phyloP scores from a whole-genome alignment of 768 basidiomycete species.

The Trametopsis cervina region DNA sequence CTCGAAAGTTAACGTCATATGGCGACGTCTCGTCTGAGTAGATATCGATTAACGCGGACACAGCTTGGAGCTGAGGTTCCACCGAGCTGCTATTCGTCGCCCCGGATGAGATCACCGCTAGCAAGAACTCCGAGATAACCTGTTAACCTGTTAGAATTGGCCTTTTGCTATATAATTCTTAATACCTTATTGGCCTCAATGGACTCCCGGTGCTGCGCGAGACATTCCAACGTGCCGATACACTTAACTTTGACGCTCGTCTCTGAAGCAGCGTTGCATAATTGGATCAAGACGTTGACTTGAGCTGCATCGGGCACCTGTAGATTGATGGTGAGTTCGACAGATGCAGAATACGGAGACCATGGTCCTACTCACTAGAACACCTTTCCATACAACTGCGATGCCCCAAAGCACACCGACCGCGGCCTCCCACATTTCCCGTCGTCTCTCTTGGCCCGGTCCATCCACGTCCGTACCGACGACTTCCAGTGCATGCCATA shows the following conservation, averaged over 20 bases:
- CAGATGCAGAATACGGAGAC: background rate
- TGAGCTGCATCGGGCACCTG: conserved; percentile 53
- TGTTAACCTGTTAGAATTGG: conserved; percentile 24
- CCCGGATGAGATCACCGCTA: conserved; percentile 52
- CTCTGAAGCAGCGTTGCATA: conserved; percentile 52
- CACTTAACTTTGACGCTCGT: conserved; percentile 61
- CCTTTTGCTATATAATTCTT: background rate
- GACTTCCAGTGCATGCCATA: conserved; percentile 56
- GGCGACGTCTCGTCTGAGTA: conserved; percentile 81
- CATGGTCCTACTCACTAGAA: conserved; percentile 50
- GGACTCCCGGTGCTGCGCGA: conserved; percentile 63
- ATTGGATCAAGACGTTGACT: conserved; percentile 55
- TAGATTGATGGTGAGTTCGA: no score
- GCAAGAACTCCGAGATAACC: conserved; percentile 58
- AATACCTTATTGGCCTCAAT: conserved; percentile 59
- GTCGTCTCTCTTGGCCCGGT: conserved; percentile 59
- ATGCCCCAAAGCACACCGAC: conserved; percentile 86
- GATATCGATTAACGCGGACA: conserved; percentile 85
- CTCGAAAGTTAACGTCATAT: conserved; percentile 77
- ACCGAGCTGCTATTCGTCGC: conserved; percentile 38
- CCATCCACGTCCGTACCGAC: conserved; percentile 52
- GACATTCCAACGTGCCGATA: conserved; percentile 78
- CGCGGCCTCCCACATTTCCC: conserved; percentile 73
- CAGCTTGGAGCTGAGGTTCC: conserved; percentile 70
- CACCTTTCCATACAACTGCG: conserved; percentile 67